Evolutionary conservation across 2,329 filamentous ascomycete species (phyloP).

Genomic region (Apiospora arundinis): DNA sequence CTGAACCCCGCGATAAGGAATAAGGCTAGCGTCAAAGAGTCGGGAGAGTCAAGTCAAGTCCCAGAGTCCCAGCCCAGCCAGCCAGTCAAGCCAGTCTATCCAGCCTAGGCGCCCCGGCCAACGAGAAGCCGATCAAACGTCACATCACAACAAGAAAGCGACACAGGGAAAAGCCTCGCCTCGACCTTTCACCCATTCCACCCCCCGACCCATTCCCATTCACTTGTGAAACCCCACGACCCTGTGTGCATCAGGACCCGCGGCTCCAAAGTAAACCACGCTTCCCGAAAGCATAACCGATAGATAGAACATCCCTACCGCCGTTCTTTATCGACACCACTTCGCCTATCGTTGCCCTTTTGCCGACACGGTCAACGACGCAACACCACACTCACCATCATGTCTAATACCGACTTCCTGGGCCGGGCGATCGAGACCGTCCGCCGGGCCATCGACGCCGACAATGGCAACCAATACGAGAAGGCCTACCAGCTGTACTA

Average conservation of each 20-base stretch:
- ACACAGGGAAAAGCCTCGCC: not conserved
- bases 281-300: not conserved
- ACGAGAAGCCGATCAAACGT: constrained; percentile 17
- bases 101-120: constrained; percentile 6
- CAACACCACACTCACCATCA: constrained; percentile 49
- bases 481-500: constrained; percentile 98
- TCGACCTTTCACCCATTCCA: not conserved
- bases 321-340: not conserved
- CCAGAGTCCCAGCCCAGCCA: not conserved
- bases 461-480: constrained; percentile 95
- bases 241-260: not conserved
- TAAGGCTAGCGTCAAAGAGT: constrained; percentile 12
- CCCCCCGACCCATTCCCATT: not conserved
- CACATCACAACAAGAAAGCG: constrained; percentile 18
- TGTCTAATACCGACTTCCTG: constrained; percentile 97
- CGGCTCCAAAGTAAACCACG: not conserved
- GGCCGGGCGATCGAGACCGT: constrained; percentile 96
- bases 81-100: not conserved
- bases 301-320: not conserved
- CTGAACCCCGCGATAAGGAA: constrained; percentile 18
- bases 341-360: not conserved
- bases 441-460: constrained; percentile 95
- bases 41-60: not conserved
- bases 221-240: not conserved
- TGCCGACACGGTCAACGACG: not conserved